Base-by-base conservation (phyloP, 2,329 filamentous ascomycete species). In the Colletotrichum lindemuthianum region DNA sequence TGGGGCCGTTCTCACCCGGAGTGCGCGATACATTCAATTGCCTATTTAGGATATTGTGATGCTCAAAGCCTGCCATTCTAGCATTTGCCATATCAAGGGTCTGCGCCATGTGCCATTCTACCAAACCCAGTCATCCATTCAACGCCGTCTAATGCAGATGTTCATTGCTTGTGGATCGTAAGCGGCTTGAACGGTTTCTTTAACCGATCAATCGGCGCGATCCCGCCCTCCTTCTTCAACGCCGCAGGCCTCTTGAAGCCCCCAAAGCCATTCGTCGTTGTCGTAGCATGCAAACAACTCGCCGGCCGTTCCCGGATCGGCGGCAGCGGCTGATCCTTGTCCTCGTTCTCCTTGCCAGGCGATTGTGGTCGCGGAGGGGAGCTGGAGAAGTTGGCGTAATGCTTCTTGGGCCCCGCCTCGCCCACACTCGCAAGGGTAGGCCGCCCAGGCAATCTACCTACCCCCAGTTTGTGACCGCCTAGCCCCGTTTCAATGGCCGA, bases 301-400 rank as follows among this genome's bases (percentile, higher is more conserved):
- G 81, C 80, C 8, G 80, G 75, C 6, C 79, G 72, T 1, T 77
- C 37, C 69, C 72, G 36, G 76, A 78, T 39, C 76, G 79, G 16
- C 63, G 66, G 24, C 24, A 4, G 71, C 12, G 73, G 70, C 34
- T 70, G 60, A 7, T 76, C 72, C 5, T 74, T 69, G 37, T 72
- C 72, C 15, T 73, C 67, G 1, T 67, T 70, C 6, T 67, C 52
- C 13, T 71, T 55, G n/a, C 72, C 66, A 33, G 59, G 59, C 10
- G 67, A 66, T 10, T 72, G 61, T 5, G 67, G 69, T 8, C 36
- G 63, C 3, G 78, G 73, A 4, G 86, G 85, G 15, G 86, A 86
- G 74, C 86, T 88, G 0, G 86, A 88, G 70, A 88, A 87, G 66
- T 81, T 84, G 1, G 80, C 73, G 68, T 92, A 90, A 8, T 76